phyloP scores from a whole-genome alignment of 768 basidiomycete genomes.

The Nidularia sp. region DNA sequence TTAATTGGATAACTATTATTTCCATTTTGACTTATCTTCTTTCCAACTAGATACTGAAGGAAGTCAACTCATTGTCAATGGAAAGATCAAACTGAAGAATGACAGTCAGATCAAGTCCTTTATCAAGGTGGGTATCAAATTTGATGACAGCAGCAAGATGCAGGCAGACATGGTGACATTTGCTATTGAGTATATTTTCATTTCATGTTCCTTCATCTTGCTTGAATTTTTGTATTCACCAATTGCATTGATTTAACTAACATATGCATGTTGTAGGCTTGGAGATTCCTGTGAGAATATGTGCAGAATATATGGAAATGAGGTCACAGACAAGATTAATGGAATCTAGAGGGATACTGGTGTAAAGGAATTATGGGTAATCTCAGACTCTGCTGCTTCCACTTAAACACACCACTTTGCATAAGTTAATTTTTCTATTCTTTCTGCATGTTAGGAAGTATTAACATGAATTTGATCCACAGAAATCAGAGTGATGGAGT shows the following conservation, averaged over 20 bases:
- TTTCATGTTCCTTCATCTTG: neutral
- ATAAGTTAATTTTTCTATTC: slow-evolving; percentile 31
- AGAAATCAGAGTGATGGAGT: slow-evolving; percentile 18
- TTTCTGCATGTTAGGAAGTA: neutral
- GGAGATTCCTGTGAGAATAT: slow-evolving; percentile 38
- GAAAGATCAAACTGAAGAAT: slow-evolving; percentile 70
- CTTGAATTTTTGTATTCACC: too few species aligned
- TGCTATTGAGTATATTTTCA: slow-evolving; percentile 44
- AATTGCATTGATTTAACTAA: neutral
- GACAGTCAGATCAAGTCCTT: slow-evolving; percentile 46
- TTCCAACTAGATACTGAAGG: slow-evolving; percentile 48
- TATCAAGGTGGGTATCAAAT: slow-evolving; percentile 36
- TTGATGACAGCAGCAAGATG: slow-evolving; percentile 43
- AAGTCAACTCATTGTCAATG: slow-evolving; percentile 58
- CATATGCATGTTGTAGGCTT: slow-evolving; percentile 25
- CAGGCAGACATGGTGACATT: slow-evolving; percentile 56
- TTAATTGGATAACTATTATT: neutral
- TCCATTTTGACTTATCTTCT: neutral
- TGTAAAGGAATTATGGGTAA: slow-evolving; percentile 56
- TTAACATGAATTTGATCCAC: neutral
- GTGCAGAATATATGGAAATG: slow-evolving; percentile 39
- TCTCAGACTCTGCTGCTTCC: slow-evolving; percentile 43
- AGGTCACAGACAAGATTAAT: slow-evolving; percentile 36
- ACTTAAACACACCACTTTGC: slow-evolving; percentile 59
- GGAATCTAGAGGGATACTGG: slow-evolving; percentile 49